These are phyloP conservation scores for Rhynchospora breviuscula DNA, from an alignment of 176 grass and related monocot species.

Conservation along the genomic window DNA sequence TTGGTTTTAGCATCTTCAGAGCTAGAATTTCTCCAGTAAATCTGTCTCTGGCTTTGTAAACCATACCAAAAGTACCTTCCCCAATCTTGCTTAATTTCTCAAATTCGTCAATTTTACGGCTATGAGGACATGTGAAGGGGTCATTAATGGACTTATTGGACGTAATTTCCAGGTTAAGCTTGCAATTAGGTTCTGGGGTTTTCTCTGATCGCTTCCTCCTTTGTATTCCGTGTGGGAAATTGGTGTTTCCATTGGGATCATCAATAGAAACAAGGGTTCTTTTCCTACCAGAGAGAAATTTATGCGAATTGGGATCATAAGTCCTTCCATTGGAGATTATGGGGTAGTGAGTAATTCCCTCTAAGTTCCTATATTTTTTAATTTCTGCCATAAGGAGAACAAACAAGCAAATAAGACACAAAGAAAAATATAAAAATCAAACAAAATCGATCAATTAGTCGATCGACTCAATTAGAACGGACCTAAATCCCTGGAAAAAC, in stretches of 20 bases:
- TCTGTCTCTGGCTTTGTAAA: constrained; percentile 28
- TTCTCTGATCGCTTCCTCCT: neutral
- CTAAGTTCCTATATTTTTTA: neutral
- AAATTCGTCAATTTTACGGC: constrained; percentile 16
- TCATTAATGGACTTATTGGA: neutral
- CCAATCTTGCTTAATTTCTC: constrained; percentile 24
- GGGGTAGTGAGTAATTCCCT: neutral
- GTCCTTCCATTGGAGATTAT: neutral
- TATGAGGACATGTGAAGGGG: neutral
- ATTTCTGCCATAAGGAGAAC: constrained; percentile 2
- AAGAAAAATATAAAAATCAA: neutral
- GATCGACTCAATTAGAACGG: neutral
- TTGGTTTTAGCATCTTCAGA: constrained; percentile 24
- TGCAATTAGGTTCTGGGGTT: neutral
- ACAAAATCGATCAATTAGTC: neutral
- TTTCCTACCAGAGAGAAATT: neutral
- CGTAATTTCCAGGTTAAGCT: neutral
- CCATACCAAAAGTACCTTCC: constrained; percentile 26
- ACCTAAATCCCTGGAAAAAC: neutral
- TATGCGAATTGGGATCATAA: neutral
- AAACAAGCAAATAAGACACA: neutral
- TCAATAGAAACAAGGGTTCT: neutral
- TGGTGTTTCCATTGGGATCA: neutral
- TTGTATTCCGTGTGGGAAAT: neutral
- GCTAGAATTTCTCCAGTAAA: constrained; percentile 33